Evolutionary conservation across 2,329 filamentous ascomycete genomes (phyloP), one percentile per base, ranked within the genome.

Genomic region (Cercospora zeina): DNA sequence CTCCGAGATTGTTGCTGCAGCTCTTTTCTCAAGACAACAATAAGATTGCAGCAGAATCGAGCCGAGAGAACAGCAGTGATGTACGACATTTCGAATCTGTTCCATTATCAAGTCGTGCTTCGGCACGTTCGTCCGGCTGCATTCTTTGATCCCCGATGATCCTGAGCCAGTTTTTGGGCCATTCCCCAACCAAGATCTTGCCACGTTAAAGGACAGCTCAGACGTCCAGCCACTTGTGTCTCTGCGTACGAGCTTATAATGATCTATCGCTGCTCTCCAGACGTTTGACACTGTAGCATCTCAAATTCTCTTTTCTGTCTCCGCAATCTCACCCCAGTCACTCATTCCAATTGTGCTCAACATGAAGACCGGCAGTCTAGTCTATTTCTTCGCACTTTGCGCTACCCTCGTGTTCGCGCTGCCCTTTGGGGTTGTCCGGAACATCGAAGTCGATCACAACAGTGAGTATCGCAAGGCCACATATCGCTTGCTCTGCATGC

Each of bases 1-100:
- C 49, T 47, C 42, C 42, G 42, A 47, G 42, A 47, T 47, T 47
- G 42, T 21, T 47, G 42, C 42, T n/a, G 42, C 42, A 9, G 42
- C 42, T 47, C 42, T 27, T 14, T 27, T 21, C 14, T 27, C 21
- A 27, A 27, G 13, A 27, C 27, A n/a, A 47, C 42, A 47, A 1
- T 21, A 47, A 30, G 13, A 8, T 11, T 4, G 27, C n/a, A 24
- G 6, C 42, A 11, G 21, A 47, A 47, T 47, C 42, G 42, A 30
- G 42, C n/a, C 7, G 14, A 1, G 11, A 19, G 21, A 47, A 5
- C 19, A 47, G 42, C 6, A 27, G 21, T 2, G n/a, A 14, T 47
- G 21, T 19, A 47, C 13, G 42, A 47, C 16, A 19, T 7, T 16
- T 10, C 2, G 24, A 11, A 19, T 9, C 7, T 47, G 42, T n/a